Base-by-base conservation (phyloP, 306 rosid species). In the Malus asiatica region DNA sequence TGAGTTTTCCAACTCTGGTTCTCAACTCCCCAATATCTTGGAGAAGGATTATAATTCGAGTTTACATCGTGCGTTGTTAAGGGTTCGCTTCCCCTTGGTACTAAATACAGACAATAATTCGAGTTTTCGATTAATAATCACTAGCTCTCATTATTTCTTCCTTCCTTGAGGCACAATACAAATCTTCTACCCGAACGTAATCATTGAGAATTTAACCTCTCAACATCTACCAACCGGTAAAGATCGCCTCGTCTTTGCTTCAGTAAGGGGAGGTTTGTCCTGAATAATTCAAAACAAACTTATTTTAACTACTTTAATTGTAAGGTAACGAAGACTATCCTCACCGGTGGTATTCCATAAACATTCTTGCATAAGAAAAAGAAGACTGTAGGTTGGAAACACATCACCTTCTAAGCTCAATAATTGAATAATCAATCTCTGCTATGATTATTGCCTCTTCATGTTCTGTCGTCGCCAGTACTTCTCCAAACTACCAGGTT, bases 231-330 rank as follows among this genome's bases (percentile, higher is more conserved):
- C 88, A 95, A 81, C 84, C 92, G 98, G 89, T 95, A 95, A 71
- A 95, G 96, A 84, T 95, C 99, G 29, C 99, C 99, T 38, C 99
- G 90, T 48, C 88, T 86, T 79, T 95, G 99, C 85, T 89, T 92
- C 69, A 79, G 88, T 66, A 95, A 68, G 16, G 99, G 97, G 60
- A 95, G 92, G 73, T 55, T 90, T 65, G 92, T 79, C 96, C 99
- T 95, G 88, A 77, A 71, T 51, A 76, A 57, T 82, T 77, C 73
- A 44, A 77, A 72, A 74, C 23, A 72, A 11, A 78, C 55, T 79
- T 58, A 44, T 52, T 63, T 19, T 27, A 70, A 4, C 7, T 33
- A 27, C 23, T 11, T 42, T 51, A 48, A 1, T 29, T 32, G 68
- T 57, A 9, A n/a, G 35, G 45, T n/a, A 30, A 11, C 30, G 74